Percentiles rank a stretch among this genome's conserved stretches.
Evolutionary conservation across 2,329 filamentous ascomycete species (phyloP).

Genomic region (Botrytis sinoallii): DNA sequence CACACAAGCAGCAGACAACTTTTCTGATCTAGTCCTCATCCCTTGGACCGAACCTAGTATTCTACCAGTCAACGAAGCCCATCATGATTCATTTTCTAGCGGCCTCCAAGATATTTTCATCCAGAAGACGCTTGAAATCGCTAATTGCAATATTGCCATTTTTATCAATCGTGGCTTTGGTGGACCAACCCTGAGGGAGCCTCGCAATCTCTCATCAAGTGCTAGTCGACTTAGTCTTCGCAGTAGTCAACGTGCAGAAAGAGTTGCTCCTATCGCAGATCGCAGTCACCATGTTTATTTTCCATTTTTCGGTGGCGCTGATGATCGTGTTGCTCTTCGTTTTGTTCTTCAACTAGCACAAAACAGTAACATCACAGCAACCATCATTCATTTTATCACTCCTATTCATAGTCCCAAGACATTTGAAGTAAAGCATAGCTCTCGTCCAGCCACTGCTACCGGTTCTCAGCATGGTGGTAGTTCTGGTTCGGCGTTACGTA

Average conservation of each 20-base stretch:
- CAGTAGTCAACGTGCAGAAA: slow-evolving; percentile 55
- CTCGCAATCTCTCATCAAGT: slow-evolving; percentile 43
- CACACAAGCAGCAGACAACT: slow-evolving; percentile 65
- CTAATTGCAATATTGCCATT: slow-evolving; percentile 68
- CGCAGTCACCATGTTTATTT: slow-evolving; percentile 81
- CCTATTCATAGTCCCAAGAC: slow-evolving; percentile 28
- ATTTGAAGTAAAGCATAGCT: slow-evolving; percentile 17
- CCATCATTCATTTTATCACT: slow-evolving; percentile 59
- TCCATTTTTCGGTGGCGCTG: slow-evolving; percentile 79
- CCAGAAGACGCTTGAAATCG: slow-evolving; percentile 59
- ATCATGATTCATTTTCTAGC: slow-evolving; percentile 56
- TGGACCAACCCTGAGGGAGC: slow-evolving; percentile 44
- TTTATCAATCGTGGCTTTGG: slow-evolving; percentile 73
- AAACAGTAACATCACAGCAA: slow-evolving; percentile 75
- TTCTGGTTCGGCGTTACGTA: slow-evolving; percentile 24
- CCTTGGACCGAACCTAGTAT: slow-evolving; percentile 85
- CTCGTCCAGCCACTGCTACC: slow-evolving; percentile 4
- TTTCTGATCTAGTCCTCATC: slow-evolving; percentile 72
- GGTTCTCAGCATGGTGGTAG: slow-evolving; percentile 8
- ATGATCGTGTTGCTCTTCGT: slow-evolving; percentile 76
- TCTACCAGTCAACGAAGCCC: slow-evolving; percentile 58
- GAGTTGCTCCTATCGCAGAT: slow-evolving; percentile 57
- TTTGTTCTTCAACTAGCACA: slow-evolving; percentile 81
- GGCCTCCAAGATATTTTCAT: slow-evolving; percentile 71
- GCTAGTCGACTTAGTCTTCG: slow-evolving; percentile 55